Percentiles rank a stretch among this genome's conserved stretches.
phyloP scores from a whole-genome alignment of 495 filamentous ascomycete species.

The Neurospora intermedia region DNA sequence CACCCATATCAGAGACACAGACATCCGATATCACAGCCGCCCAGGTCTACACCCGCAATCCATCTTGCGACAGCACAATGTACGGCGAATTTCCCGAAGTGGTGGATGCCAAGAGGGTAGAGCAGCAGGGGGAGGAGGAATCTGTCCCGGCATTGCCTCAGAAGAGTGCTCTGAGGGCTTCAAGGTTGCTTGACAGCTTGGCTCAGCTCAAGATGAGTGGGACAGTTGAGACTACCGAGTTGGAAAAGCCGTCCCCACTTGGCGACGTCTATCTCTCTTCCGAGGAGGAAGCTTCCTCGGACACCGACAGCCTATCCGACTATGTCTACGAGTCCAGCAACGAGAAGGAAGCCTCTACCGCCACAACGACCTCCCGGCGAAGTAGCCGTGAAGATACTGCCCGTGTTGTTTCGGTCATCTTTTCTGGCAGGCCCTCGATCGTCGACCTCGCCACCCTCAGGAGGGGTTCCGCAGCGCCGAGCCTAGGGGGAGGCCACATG shows the following conservation, averaged over 20 bases:
- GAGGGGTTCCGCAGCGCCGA: slow-evolving; percentile 30
- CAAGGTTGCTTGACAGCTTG: slow-evolving; percentile 29
- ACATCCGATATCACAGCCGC: neutral
- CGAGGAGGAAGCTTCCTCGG: slow-evolving; percentile 40
- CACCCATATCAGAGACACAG: neutral
- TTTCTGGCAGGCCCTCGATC: slow-evolving; percentile 35
- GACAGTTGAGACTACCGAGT: slow-evolving; percentile 18
- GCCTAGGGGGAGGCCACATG: slow-evolving; percentile 5
- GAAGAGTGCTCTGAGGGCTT: slow-evolving; percentile 33
- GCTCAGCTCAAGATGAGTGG: slow-evolving; percentile 26
- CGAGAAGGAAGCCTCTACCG: slow-evolving; percentile 13
- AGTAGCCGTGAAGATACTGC: slow-evolving; percentile 37
- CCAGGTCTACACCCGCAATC: neutral
- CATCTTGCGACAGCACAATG: slow-evolving; percentile 14
- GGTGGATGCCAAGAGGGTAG: slow-evolving; percentile 6
- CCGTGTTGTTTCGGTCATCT: slow-evolving; percentile 38
- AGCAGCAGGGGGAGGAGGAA: neutral
- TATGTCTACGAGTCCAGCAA: slow-evolving; percentile 36
- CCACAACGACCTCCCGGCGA: slow-evolving; percentile 19
- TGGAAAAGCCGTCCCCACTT: slow-evolving; percentile 23
- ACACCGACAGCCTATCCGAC: slow-evolving; percentile 40
- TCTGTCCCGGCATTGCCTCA: slow-evolving; percentile 18
- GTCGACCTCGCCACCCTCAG: slow-evolving; percentile 29
- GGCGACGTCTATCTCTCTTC: slow-evolving; percentile 41
- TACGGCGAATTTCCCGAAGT: slow-evolving; percentile 20